Evolutionary conservation across 23 red algal genomes (phyloP).

Genomic region (Gracilaria gracilis): DNA sequence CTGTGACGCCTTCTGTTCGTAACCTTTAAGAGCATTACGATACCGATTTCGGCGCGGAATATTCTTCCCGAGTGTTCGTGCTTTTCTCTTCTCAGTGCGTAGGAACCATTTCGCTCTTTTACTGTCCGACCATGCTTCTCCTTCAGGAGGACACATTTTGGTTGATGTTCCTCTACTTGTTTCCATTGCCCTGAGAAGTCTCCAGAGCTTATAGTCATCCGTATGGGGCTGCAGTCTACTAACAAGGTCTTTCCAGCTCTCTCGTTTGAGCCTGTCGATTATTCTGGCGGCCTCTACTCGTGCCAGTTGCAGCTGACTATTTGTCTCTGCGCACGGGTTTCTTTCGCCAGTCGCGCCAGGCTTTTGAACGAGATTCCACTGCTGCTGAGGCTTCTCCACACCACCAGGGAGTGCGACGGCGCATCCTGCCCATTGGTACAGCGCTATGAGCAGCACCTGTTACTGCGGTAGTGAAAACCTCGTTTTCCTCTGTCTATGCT

Average conservation of each 20-base stretch:
- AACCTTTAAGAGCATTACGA: background rate
- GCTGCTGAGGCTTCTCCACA: background rate
- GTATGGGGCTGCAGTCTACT: background rate
- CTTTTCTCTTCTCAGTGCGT: background rate
- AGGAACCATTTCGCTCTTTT: background rate
- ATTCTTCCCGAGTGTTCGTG: background rate
- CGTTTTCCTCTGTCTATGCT: background rate
- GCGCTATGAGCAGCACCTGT: background rate
- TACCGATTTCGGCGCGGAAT: background rate
- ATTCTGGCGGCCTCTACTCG: background rate
- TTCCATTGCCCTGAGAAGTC: background rate
- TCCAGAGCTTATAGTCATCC: background rate
- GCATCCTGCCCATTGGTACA: background rate
- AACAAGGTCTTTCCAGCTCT: background rate
- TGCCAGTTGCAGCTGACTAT: background rate
- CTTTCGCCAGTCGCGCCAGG: background rate
- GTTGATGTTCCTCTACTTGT: background rate
- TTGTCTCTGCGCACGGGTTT: background rate
- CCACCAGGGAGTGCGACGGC: background rate
- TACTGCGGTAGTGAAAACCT: background rate
- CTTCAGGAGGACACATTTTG: background rate
- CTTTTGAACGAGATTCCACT: background rate
- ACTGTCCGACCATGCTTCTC: background rate
- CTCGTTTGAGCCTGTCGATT: background rate
- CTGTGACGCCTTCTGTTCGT: background rate